phyloP scores from a whole-genome alignment of 2,329 filamentous ascomycete genomes.

The Aspergillus intermedius region DNA sequence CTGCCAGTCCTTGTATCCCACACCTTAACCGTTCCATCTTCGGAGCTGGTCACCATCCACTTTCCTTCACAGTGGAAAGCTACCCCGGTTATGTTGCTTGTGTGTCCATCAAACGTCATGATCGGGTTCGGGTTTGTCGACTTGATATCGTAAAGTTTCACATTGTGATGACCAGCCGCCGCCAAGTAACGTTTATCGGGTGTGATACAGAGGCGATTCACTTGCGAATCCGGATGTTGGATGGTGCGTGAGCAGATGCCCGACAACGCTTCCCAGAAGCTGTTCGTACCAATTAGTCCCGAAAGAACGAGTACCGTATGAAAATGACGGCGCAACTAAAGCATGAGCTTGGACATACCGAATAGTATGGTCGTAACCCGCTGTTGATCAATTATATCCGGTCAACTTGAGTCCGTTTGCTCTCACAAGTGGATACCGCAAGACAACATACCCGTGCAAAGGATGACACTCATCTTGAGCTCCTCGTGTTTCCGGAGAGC shows the following conservation, averaged over 20 bases:
- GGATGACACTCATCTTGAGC: conserved; percentile 56
- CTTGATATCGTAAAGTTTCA: conserved; percentile 98
- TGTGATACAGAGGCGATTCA: conserved; percentile 96
- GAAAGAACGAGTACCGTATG: neutral
- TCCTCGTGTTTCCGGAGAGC: neutral
- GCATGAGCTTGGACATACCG: conserved; percentile 44
- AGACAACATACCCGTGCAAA: conserved; percentile 53
- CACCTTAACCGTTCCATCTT: conserved; percentile 94
- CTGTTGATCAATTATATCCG: conserved; percentile 31
- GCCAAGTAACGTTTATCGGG: conserved; percentile 95
- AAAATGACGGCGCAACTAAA: neutral
- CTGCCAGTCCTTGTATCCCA: conserved; percentile 85
- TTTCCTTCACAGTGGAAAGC: conserved; percentile 98
- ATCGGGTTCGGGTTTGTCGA: conserved; percentile 93
- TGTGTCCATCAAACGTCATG: conserved; percentile 92
- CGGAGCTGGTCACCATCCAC: conserved; percentile 98
- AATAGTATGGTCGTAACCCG: conserved; percentile 71
- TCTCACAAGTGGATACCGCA: conserved; percentile 10
- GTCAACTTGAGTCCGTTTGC: conserved; percentile 6
- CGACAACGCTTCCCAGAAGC: conserved; percentile 97
- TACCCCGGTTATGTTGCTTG: conserved; percentile 90
- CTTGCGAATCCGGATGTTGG: conserved; percentile 95
- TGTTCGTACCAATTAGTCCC: conserved; percentile 30
- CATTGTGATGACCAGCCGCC: conserved; percentile 70
- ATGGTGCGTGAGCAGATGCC: conserved; percentile 98